A percentile compares a stretch with the other conserved stretches of the same genome.
phyloP scores from a whole-genome alignment of 2,329 filamentous ascomycete species.

The Aspergillus sp. region DNA sequence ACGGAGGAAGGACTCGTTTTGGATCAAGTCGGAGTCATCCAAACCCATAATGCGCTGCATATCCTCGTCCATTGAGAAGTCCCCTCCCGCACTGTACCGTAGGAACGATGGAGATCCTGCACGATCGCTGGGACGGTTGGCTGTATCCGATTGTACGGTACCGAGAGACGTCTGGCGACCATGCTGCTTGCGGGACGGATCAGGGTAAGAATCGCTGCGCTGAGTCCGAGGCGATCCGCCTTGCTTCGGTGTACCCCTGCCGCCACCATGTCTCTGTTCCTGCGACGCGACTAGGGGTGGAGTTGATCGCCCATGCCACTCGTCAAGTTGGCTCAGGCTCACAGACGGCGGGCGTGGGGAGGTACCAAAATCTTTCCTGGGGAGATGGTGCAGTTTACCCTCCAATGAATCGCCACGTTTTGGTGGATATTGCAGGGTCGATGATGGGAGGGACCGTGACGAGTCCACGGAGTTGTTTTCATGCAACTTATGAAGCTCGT shows the following conservation, averaged over 20 bases:
- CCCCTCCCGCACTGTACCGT: constrained; percentile 68
- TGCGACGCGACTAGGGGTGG: not conserved
- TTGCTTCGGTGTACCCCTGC: constrained; percentile 36
- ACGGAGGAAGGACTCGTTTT: constrained; percentile 71
- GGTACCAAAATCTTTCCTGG: constrained; percentile 57
- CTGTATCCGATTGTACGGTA: constrained; percentile 31
- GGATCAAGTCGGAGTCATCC: constrained; percentile 50
- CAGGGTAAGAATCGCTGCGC: constrained; percentile 40
- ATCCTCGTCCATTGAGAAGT: constrained; percentile 93
- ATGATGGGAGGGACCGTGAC: constrained; percentile 26
- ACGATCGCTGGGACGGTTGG: constrained; percentile 32
- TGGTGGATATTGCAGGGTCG: constrained; percentile 37
- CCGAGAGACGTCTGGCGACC: constrained; percentile 45
- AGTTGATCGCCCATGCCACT: constrained; percentile 19
- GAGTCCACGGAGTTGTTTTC: constrained; percentile 47
- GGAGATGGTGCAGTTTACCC: constrained; percentile 46
- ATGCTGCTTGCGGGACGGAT: constrained; percentile 15
- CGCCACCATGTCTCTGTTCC: constrained; percentile 12
- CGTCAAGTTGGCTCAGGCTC: constrained; percentile 26
- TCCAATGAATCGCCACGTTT: constrained; percentile 57
- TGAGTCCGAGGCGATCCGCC: constrained; percentile 41
- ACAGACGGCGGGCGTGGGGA: constrained; percentile 26
- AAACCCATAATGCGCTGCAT: constrained; percentile 80
- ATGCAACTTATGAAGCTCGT: constrained; percentile 49
- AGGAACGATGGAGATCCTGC: constrained; percentile 61